Conservation (phyloP, 768 basidiomycete genomes). For the Suillus paluster region DNA sequence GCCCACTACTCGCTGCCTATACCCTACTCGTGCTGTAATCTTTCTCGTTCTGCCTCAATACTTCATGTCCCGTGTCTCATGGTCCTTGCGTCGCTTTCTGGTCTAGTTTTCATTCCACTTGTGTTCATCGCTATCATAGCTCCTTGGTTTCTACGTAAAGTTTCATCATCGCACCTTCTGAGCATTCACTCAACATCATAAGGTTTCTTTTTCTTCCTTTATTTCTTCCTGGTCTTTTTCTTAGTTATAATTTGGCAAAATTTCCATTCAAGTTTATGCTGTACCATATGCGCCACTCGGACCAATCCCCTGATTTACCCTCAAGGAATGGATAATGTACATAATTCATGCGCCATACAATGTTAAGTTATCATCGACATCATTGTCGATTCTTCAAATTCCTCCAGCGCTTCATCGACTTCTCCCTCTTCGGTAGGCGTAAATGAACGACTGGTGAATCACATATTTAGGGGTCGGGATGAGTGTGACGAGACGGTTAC, state of each 20-base stretch:
- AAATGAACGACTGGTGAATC: not conserved
- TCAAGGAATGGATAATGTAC: slow-evolving; percentile 33
- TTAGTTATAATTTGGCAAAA: slow-evolving; percentile 24
- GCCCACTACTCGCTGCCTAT: slow-evolving; percentile 19
- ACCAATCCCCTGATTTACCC: slow-evolving; percentile 22
- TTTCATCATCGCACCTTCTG: slow-evolving; percentile 4
- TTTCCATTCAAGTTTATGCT: slow-evolving; percentile 26
- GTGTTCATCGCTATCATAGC: slow-evolving; percentile 11
- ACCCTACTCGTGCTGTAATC: slow-evolving; percentile 37
- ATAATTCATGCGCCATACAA: slow-evolving; percentile 17
- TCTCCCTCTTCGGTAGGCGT: not conserved
- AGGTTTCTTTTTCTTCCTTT: slow-evolving; percentile 4
- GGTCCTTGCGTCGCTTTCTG: slow-evolving; percentile 7
- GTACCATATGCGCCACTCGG: slow-evolving; percentile 30
- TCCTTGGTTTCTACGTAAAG: slow-evolving; percentile 11
- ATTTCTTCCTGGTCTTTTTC: slow-evolving; percentile 1
- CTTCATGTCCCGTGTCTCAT: not conserved
- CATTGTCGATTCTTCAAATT: not conserved
- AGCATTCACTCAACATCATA: not conserved
- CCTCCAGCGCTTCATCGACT: not conserved
- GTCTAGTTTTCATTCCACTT: slow-evolving; percentile 4
- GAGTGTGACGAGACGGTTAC: not conserved
- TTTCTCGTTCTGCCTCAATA: slow-evolving; percentile 1
- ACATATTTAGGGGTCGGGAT: not conserved
- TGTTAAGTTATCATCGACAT: not conserved